These are phyloP conservation scores for Rugosomyces carneus DNA, from an alignment of 1,284 basidiomycete species.

Conservation along the genomic window DNA sequence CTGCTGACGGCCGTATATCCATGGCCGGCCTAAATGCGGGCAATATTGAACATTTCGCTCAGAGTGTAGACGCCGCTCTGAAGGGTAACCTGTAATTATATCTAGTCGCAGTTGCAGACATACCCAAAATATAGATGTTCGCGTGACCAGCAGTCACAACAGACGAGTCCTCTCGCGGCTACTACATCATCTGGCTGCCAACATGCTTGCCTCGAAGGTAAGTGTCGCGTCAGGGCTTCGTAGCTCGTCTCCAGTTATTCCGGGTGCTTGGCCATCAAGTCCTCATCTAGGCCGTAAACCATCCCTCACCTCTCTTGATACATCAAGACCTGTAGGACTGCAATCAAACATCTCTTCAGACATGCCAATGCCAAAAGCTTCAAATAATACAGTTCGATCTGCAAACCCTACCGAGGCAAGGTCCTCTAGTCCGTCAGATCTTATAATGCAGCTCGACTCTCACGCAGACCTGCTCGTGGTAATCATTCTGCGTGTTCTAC, in stretches of 20 bases:
- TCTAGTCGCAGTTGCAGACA: not conserved
- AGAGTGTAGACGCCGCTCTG: constrained; percentile 79
- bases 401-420: not conserved
- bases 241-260: constrained; percentile 22
- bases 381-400: not conserved
- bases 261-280: constrained; percentile 28
- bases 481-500: not conserved
- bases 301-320: constrained; percentile 18
- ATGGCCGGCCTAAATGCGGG: constrained; percentile 91
- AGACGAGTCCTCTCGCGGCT: not conserved
- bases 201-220: constrained; percentile 2
- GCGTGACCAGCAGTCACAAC: not conserved
- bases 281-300: constrained; percentile 15
- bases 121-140: not conserved
- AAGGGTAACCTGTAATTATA: constrained; percentile 63
- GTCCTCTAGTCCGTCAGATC: not conserved
- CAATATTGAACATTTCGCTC: constrained; percentile 91
- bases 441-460: not conserved
- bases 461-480: not conserved
- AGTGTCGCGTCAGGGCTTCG: constrained; percentile 6
- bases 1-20: constrained; percentile 83
- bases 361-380: not conserved
- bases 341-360: not conserved
- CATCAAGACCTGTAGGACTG: not conserved
- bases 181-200: constrained; percentile 3